Evolutionary conservation across 768 basidiomycete genomes (phyloP).

Genomic region (Trametes cingulata): DNA sequence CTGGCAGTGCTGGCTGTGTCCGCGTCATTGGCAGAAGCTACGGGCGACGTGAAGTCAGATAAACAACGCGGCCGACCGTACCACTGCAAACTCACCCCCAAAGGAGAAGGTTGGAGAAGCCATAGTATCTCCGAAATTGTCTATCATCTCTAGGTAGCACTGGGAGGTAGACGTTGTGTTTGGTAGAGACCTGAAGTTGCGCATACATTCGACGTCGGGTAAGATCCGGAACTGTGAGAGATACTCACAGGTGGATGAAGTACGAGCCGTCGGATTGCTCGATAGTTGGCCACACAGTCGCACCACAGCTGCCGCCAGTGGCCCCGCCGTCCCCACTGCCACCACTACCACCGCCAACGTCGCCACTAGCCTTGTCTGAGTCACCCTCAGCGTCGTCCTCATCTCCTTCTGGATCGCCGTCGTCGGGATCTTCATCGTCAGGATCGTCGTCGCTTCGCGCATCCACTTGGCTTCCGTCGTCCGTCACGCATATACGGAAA

Average conservation of each 20-base stretch:
- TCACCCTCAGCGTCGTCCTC: neutral
- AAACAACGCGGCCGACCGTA: no score
- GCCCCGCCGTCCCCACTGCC: neutral
- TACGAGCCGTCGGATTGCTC: slow-evolving; percentile 30
- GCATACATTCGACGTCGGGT: neutral
- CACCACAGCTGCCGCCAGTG: slow-evolving; percentile 23
- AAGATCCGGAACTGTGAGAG: neutral
- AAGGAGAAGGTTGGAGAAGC: slow-evolving; percentile 34
- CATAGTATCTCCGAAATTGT: slow-evolving; percentile 29
- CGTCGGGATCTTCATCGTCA: neutral
- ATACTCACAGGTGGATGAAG: slow-evolving; percentile 27
- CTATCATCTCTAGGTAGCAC: slow-evolving; percentile 34
- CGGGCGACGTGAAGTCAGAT: neutral
- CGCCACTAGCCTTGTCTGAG: neutral
- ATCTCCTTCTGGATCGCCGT: neutral
- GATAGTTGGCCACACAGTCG: slow-evolving; percentile 31
- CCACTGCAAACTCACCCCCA: slow-evolving; percentile 25
- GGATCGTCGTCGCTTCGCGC: neutral
- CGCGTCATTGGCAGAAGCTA: neutral
- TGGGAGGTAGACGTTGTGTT: slow-evolving; percentile 24
- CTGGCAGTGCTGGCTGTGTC: neutral
- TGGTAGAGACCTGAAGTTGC: slow-evolving; percentile 25
- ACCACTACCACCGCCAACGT: neutral
- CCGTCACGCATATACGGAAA: slow-evolving; percentile 34
- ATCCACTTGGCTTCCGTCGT: neutral